A percentile compares a stretch with the other conserved stretches of the same genome.
Evolutionary conservation across 176 grass and related monocot genomes (phyloP).

Genomic region (Miscanthus lutarioriparius): DNA sequence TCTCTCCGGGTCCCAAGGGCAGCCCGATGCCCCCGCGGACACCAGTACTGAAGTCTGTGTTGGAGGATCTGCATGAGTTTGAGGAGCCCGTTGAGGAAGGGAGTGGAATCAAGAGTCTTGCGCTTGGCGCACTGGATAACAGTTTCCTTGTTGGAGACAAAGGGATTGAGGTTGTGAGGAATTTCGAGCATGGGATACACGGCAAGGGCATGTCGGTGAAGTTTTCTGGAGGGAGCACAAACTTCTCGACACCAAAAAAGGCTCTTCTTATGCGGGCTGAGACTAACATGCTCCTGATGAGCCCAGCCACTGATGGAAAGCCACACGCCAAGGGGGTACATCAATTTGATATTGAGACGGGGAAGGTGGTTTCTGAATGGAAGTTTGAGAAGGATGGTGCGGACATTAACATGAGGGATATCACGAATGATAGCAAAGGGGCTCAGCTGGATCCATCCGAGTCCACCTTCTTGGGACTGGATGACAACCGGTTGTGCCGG

Average conservation of each 20-base stretch:
- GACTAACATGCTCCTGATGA: constrained; percentile 94
- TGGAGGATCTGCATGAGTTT: constrained; percentile 85
- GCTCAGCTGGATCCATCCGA: constrained; percentile 81
- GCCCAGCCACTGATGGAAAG: constrained; percentile 88
- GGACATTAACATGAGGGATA: constrained; percentile 87
- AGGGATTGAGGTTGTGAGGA: constrained; percentile 67
- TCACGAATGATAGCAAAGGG: constrained; percentile 83
- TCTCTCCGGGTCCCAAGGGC: constrained; percentile 38
- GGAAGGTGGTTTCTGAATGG: constrained; percentile 83
- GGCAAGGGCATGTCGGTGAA: constrained; percentile 80
- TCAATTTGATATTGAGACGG: constrained; percentile 82
- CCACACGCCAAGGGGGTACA: constrained; percentile 73
- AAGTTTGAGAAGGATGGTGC: constrained; percentile 88
- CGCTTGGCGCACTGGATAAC: constrained; percentile 72
- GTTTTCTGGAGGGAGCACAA: constrained; percentile 50
- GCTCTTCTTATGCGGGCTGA: constrained; percentile 88
- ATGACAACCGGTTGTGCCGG: constrained; percentile 76
- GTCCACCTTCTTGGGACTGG: constrained; percentile 84
- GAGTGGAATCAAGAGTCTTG: constrained; percentile 72
- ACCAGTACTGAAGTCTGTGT: constrained; percentile 39
- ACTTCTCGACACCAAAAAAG: constrained; percentile 71
- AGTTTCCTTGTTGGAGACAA: constrained; percentile 74
- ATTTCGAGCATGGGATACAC: constrained; percentile 84
- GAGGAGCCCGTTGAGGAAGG: constrained; percentile 69
- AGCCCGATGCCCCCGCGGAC: constrained; percentile 34